Base-by-base conservation (phyloP, 2,329 filamentous ascomycete genomes). In the Fusarium stilboides region DNA sequence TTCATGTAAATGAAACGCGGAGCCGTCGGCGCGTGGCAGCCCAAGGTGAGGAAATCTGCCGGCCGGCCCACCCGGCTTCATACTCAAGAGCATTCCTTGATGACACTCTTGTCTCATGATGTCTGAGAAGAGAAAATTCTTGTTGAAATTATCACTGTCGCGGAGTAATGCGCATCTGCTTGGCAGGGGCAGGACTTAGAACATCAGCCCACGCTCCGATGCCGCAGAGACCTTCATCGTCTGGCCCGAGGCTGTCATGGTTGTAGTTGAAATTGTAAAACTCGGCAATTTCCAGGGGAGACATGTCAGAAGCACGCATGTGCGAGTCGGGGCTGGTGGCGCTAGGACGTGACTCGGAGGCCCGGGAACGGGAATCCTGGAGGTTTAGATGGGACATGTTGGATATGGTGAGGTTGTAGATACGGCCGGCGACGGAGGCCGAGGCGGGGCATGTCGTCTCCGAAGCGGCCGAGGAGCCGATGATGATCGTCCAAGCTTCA, bases 201-300 rank as follows among this genome's bases (percentile, higher is more conserved):
- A 50, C 50, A 33, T 74, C 69, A 42, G 71, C 71, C 71, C 71
- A 74, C 9, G 69, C 62, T 31, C 71, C 71, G 40, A 72, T 61
- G 31, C 61, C 71, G 24, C 52, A 69, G 15, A 74, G 57, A 40
- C 65, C 45, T 24, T 50, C 63, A 20, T 52, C 50, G 36, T 61
- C 59, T 39, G 54, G 53, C 37, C 33, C 53, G 22, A 13, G 52
- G 51, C 26, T 44, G 51, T 50, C 46, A 15, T 62, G 52, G 40
- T 34, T 44, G 26, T 51, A 57, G 37, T 50, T 47, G 39, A 57
- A 31, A 24, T 50, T 31, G 28, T 31, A 31, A 31, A 31, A 31
- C n/a, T 68, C 66, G n/a, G 56, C 55, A 13, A 65, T 49, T 6
- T 60, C 56, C 34, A 65, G 33, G 22, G 57, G 49, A 22, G 55